Conservation (phyloP, 2,329 filamentous ascomycete genomes). For the Cytospora paraplurivora region DNA sequence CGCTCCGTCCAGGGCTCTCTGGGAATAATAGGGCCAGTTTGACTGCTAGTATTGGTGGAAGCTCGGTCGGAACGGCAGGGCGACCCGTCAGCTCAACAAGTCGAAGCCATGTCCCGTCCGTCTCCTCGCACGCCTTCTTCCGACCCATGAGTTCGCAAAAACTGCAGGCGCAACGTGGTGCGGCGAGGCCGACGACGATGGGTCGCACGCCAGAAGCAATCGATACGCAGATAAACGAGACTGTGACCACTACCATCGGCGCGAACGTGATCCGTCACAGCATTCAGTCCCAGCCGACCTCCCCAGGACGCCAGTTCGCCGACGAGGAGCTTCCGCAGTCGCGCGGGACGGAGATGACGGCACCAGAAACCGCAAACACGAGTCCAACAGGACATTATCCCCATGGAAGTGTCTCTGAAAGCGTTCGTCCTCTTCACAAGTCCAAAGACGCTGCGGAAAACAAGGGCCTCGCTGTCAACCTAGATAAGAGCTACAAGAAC, state of each 20-base stretch:
- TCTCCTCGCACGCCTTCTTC: constrained; percentile 91
- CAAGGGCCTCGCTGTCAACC: constrained; percentile 56
- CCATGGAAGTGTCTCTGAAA: constrained; percentile 70
- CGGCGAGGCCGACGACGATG: constrained; percentile 47
- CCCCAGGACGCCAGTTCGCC: constrained; percentile 8
- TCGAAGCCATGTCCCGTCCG: constrained; percentile 84
- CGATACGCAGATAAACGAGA: constrained; percentile 14
- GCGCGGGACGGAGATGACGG: constrained; percentile 52
- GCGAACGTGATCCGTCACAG: constrained; percentile 35
- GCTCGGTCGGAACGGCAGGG: constrained; percentile 45
- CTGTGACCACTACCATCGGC: constrained; percentile 17
- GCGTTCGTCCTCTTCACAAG: constrained; percentile 73
- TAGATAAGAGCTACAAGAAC: constrained; percentile 61
- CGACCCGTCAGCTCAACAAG: constrained; percentile 69
- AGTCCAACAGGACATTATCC: constrained; percentile 67
- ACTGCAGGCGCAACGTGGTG: constrained; percentile 83
- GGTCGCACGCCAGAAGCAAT: constrained; percentile 38
- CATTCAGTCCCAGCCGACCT: constrained; percentile 37
- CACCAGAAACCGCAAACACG: constrained; percentile 70
- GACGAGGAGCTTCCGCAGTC: constrained; percentile 27
- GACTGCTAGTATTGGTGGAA: constrained; percentile 42
- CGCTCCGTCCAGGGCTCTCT: constrained; percentile 55
- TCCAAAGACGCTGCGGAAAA: constrained; percentile 49
- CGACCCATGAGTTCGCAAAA: constrained; percentile 96
- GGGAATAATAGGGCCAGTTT: constrained; percentile 48